Percentiles rank a stretch among this genome's conserved stretches.
These are phyloP conservation scores for Aspergillus carbonarius DNA, from an alignment of 2,329 filamentous ascomycete species.

Conservation along the genomic window DNA sequence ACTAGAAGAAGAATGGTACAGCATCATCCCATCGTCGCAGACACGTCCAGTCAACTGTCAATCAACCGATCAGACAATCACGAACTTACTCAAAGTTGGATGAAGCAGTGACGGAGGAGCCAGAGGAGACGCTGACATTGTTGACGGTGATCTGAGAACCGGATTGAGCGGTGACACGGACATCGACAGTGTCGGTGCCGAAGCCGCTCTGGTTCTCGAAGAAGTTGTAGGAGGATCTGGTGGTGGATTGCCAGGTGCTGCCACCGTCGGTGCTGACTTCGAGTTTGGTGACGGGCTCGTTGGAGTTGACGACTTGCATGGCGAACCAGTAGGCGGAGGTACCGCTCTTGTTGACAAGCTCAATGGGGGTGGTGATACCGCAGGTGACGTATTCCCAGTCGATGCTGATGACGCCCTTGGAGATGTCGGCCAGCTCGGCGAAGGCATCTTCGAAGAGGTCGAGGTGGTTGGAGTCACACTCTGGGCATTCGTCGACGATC, in stretches of 20 bases:
- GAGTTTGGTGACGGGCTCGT: slow-evolving; percentile 55
- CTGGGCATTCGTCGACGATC: slow-evolving; percentile 60
- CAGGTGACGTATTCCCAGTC: slow-evolving; percentile 53
- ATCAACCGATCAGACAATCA: neutral
- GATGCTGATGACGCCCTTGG: slow-evolving; percentile 51
- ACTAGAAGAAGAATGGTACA: neutral
- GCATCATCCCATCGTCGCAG: neutral
- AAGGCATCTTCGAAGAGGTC: slow-evolving; percentile 58
- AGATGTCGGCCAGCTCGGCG: slow-evolving; percentile 44
- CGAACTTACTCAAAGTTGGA: slow-evolving; percentile 20
- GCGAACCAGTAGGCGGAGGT: slow-evolving; percentile 55
- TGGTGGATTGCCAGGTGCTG: slow-evolving; percentile 58
- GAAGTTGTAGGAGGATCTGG: slow-evolving; percentile 58
- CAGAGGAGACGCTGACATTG: slow-evolving; percentile 40
- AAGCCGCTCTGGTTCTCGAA: slow-evolving; percentile 62
- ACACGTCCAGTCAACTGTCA: neutral
- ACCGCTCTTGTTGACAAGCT: slow-evolving; percentile 53
- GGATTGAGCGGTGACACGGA: slow-evolving; percentile 56
- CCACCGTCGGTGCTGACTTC: slow-evolving; percentile 64
- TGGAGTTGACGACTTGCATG: slow-evolving; percentile 66
- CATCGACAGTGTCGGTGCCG: slow-evolving; percentile 53
- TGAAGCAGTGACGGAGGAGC: slow-evolving; percentile 20
- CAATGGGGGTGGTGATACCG: slow-evolving; percentile 51
- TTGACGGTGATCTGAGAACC: slow-evolving; percentile 55
- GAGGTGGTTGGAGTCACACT: slow-evolving; percentile 54